These are phyloP conservation scores for Tricholoma furcatifolium DNA, from an alignment of 768 basidiomycete genomes.

Conservation along the genomic window DNA sequence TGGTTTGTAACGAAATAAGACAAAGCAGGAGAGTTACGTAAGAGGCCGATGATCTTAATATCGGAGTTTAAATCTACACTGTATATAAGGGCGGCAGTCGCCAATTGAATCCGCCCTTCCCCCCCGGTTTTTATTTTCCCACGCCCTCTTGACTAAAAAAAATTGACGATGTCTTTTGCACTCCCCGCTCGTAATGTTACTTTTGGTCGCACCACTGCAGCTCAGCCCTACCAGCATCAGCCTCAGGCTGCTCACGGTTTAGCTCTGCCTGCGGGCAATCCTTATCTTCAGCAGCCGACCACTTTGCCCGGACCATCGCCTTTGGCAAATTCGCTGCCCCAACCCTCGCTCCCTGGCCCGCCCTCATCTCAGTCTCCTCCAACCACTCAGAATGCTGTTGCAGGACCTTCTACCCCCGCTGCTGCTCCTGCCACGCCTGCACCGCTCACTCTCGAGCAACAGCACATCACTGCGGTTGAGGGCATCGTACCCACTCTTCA, in stretches of 20 bases:
- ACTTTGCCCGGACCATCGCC: slow-evolving; percentile 55
- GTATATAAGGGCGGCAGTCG: slow-evolving; percentile 44
- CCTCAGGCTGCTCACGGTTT: slow-evolving; percentile 43
- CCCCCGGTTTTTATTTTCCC: slow-evolving; percentile 40
- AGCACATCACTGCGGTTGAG: slow-evolving; percentile 95
- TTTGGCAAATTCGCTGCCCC: slow-evolving; percentile 55
- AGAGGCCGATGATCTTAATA: slow-evolving; percentile 32
- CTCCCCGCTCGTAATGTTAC: slow-evolving; percentile 79
- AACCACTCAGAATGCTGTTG: slow-evolving; percentile 38
- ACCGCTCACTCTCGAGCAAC: slow-evolving; percentile 83
- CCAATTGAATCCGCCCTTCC: slow-evolving; percentile 26
- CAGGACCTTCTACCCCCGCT: slow-evolving; percentile 55
- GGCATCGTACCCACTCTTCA: slow-evolving; percentile 99
- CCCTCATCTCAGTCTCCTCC: slow-evolving; percentile 26
- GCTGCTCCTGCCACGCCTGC: slow-evolving; percentile 66
- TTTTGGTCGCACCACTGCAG: slow-evolving; percentile 61
- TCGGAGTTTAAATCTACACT: slow-evolving; percentile 44
- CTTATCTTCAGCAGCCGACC: slow-evolving; percentile 38
- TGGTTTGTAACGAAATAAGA: slow-evolving; percentile 19
- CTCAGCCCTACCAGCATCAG: slow-evolving; percentile 41
- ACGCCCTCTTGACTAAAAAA: slow-evolving; percentile 34
- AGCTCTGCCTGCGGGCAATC: slow-evolving; percentile 58
- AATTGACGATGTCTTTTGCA: slow-evolving; percentile 53
- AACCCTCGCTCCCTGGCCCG: slow-evolving; percentile 30
- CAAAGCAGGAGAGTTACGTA: slow-evolving; percentile 44